Percentiles rank a stretch among this genome's conserved stretches.
Evolutionary conservation across 352 stramenopile genomes (phyloP).

Genomic region (Globisporangium parvum): DNA sequence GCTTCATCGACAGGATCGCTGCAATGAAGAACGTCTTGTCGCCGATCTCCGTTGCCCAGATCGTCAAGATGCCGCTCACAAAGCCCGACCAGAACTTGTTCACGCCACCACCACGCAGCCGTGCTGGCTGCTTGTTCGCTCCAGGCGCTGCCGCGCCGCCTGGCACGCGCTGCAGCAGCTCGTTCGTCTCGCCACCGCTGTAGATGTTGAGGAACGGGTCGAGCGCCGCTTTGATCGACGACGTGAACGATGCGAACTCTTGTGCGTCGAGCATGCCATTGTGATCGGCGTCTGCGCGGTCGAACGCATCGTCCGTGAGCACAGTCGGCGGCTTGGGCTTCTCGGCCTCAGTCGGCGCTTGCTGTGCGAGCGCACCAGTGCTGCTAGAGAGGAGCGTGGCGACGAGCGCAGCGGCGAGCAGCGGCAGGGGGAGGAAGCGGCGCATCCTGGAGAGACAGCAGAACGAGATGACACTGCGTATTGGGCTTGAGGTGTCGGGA

Average conservation of each 20-base stretch:
- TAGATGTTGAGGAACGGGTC: constrained; percentile 38
- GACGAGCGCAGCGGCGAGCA: constrained; percentile 11
- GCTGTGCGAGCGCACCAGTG: constrained; percentile 1
- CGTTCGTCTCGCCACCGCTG: constrained; percentile 14
- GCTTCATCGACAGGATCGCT: constrained; percentile 95
- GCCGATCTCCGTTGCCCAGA: constrained; percentile 98
- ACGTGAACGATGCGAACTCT: constrained; percentile 64
- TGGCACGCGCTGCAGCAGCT: constrained; percentile 10
- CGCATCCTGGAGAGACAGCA: too few relatives aligned
- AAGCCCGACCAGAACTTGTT: constrained; percentile 88
- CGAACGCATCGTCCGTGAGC: constrained; percentile 40
- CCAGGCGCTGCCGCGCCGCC: background rate
- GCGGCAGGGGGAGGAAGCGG: background rate
- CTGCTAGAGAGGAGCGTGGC: constrained; percentile 13
- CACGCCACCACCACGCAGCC: constrained; percentile 32
- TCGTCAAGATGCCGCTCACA: constrained; percentile 89
- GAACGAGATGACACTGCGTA: too few relatives aligned
- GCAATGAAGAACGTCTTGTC: constrained; percentile 99
- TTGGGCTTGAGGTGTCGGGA: too few relatives aligned
- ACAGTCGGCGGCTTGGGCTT: constrained; percentile 15
- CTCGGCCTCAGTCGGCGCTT: constrained; percentile 17
- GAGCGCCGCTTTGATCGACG: constrained; percentile 44
- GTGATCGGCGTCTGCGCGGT: constrained; percentile 62
- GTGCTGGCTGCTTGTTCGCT: constrained; percentile 9
- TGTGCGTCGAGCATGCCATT: constrained; percentile 55